Percentiles rank a stretch among this genome's conserved stretches.
These are phyloP conservation scores for Fusarium concolor DNA, from an alignment of 2,329 filamentous ascomycete species.

Conservation along the genomic window DNA sequence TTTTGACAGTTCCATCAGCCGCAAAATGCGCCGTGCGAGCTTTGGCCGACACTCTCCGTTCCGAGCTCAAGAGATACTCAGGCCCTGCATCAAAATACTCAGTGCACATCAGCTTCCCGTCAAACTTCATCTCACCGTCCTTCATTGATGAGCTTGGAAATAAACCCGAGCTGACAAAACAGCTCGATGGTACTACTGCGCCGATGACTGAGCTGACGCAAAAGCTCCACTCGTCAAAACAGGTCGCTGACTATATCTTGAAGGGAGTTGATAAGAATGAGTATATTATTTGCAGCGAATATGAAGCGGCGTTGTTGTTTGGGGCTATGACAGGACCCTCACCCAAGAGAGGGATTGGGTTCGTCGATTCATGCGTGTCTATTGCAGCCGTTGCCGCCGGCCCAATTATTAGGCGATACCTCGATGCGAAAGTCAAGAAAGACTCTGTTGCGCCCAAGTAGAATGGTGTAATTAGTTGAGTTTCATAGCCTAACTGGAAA, in stretches of 20 bases:
- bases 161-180: not conserved
- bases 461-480: no score
- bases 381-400: not conserved
- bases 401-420: not conserved
- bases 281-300: not conserved
- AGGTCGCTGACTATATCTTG: not conserved
- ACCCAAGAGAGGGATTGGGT: not conserved
- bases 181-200: not conserved
- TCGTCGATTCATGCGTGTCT: not conserved
- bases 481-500: no score
- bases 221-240: not conserved
- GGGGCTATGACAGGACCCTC: not conserved
- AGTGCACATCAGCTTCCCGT: not conserved
- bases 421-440: not conserved
- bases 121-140: constrained; percentile 1
- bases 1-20: not conserved
- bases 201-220: not conserved
- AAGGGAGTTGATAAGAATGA: not conserved
- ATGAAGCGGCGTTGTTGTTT: not conserved
- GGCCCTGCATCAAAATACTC: not conserved
- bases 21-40: not conserved
- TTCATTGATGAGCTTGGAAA: not conserved
- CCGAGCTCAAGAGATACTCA: not conserved
- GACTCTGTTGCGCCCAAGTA: not conserved
- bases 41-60: not conserved